A percentile compares a stretch with the other conserved stretches of the same genome.
phyloP scores from a whole-genome alignment of 306 rosid species.

The Vigna angularis region DNA sequence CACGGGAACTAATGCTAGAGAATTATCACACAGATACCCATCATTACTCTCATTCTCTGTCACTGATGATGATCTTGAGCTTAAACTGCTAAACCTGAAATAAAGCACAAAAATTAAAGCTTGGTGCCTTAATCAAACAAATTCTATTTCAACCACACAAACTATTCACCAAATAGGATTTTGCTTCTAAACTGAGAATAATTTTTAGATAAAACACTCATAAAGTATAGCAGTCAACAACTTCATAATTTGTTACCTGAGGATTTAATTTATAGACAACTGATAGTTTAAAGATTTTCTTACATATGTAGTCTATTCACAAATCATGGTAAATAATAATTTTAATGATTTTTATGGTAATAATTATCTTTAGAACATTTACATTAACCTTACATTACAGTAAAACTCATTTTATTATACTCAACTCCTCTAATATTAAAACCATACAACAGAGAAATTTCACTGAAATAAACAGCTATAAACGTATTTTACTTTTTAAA shows the following conservation, averaged over 20 bases:
- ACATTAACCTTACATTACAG: background rate
- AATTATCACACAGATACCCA: slow-evolving; percentile 51
- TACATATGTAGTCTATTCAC: no score
- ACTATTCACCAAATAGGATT: background rate
- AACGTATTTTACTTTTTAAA: background rate
- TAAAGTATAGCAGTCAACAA: background rate
- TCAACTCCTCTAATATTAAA: background rate
- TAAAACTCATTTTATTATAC: background rate
- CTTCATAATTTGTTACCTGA: background rate
- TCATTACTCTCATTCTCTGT: slow-evolving; percentile 47
- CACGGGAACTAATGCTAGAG: slow-evolving; percentile 62
- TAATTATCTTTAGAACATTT: background rate
- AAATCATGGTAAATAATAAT: no score
- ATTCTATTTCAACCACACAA: background rate
- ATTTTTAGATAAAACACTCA: background rate
- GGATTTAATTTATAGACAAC: background rate
- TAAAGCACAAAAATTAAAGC: slow-evolving; percentile 25
- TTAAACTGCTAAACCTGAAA: slow-evolving; percentile 53
- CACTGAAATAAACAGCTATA: background rate
- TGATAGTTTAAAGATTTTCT: background rate
- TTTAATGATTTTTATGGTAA: no score
- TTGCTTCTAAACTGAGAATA: background rate
- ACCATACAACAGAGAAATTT: no score
- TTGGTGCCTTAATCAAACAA: slow-evolving; percentile 17
- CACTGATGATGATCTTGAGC: slow-evolving; percentile 54